phyloP scores from a whole-genome alignment of 192 early-diverging fungal genomes.

The Funneliformis geosporum region DNA sequence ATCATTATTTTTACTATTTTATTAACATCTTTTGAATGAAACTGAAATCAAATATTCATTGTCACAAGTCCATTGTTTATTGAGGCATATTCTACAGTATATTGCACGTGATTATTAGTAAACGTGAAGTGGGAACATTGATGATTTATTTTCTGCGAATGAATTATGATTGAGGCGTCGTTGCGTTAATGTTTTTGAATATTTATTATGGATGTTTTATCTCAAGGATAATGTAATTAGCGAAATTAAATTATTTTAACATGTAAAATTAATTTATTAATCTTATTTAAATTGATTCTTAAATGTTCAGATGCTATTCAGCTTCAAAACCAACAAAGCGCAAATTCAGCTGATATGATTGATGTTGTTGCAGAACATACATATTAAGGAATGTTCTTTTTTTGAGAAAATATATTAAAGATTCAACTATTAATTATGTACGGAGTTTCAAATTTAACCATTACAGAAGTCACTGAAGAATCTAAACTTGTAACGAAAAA shows the following conservation, averaged over 20 bases:
- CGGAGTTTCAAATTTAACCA: slow-evolving; percentile 39
- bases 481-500: background rate
- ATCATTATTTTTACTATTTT: slow-evolving; percentile 1
- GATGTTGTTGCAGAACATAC: slow-evolving; percentile 38
- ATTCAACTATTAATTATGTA: slow-evolving; percentile 35
- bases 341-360: background rate
- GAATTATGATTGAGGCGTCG: slow-evolving; percentile 45
- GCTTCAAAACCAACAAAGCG: background rate
- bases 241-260: background rate
- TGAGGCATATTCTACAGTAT: slow-evolving; percentile 59
- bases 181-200: slow-evolving; percentile 49
- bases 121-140: slow-evolving; percentile 45
- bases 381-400: slow-evolving; percentile 55
- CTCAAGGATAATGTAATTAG: slow-evolving; percentile 51
- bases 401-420: slow-evolving; percentile 62
- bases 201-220: slow-evolving; percentile 55
- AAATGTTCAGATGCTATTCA: slow-evolving; percentile 34
- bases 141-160: slow-evolving; percentile 55
- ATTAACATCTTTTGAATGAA: slow-evolving; percentile 40
- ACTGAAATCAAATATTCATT: slow-evolving; percentile 43
- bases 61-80: slow-evolving; percentile 61
- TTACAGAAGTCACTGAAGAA: slow-evolving; percentile 35
- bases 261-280: background rate
- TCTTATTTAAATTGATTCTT: slow-evolving; percentile 23
- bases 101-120: slow-evolving; percentile 54